phyloP scores from a whole-genome alignment of 768 basidiomycete genomes.

The Erythrobasidium yunnanense region DNA sequence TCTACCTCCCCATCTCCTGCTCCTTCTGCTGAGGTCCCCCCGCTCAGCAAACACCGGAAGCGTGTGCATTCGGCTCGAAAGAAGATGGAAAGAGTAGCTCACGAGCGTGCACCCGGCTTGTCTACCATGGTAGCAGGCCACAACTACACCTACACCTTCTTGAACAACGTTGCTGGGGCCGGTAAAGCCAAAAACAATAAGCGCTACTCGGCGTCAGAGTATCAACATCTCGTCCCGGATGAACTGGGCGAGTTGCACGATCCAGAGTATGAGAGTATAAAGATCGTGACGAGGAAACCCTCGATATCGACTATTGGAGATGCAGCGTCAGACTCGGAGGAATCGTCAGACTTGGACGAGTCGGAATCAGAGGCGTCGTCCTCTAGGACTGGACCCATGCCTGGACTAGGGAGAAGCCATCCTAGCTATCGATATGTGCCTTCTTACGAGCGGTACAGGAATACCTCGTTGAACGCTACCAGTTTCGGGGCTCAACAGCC shows the following conservation, averaged over 20 bases:
- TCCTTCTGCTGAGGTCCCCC: too few species aligned
- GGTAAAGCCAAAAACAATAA: background rate
- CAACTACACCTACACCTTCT: background rate
- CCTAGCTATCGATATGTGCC: background rate
- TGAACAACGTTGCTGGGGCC: background rate
- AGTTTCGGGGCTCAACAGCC: background rate
- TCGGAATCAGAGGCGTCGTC: too few species aligned
- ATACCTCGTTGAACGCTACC: background rate
- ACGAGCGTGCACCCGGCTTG: slow-evolving; percentile 22
- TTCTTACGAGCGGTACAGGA: background rate
- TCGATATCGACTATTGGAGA: background rate
- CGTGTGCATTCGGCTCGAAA: slow-evolving; percentile 3
- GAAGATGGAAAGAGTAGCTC: slow-evolving; percentile 8
- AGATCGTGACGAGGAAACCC: slow-evolving; percentile 1
- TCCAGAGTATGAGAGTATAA: slow-evolving; percentile 23
- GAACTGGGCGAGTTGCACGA: slow-evolving; percentile 22
- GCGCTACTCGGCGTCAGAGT: slow-evolving; percentile 11
- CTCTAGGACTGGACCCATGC: too few species aligned
- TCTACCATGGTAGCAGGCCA: slow-evolving; percentile 19
- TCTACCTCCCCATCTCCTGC: too few species aligned
- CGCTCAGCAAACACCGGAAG: background rate
- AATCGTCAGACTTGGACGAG: too few species aligned
- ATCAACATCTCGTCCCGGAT: slow-evolving; percentile 16
- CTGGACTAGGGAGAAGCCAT: too few species aligned
- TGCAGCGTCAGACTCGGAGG: background rate